Evolutionary conservation across 345 rosid species (phyloP).

Genomic region (Citrus hindsii): DNA sequence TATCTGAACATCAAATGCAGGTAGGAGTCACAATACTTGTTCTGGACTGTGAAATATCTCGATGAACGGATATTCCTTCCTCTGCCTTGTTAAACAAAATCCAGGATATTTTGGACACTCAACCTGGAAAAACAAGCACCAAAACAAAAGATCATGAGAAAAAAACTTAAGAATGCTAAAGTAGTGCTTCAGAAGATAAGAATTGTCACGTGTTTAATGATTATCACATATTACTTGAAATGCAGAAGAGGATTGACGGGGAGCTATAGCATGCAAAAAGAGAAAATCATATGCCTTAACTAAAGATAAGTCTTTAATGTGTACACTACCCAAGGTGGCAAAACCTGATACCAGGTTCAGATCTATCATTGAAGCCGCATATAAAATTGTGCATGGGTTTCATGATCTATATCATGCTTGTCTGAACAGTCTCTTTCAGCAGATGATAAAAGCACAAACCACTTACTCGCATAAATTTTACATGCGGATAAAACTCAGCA

Average conservation of each 20-base stretch:
- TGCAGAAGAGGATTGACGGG: background rate
- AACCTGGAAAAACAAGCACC: slow-evolving; percentile 52
- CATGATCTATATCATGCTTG: background rate
- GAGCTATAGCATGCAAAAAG: background rate
- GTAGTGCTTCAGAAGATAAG: background rate
- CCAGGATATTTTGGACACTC: slow-evolving; percentile 99
- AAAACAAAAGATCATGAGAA: slow-evolving; percentile 15
- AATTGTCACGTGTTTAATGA: background rate
- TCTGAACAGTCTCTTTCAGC: background rate
- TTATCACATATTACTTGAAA: background rate
- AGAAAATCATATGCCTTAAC: background rate
- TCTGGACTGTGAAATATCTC: slow-evolving; percentile 90
- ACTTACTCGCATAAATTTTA: slow-evolving; percentile 80
- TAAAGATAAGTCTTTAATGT: background rate
- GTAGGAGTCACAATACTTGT: slow-evolving; percentile 41
- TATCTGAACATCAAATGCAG: background rate
- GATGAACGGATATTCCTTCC: slow-evolving; percentile 82
- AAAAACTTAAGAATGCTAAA: background rate
- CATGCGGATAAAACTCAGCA: slow-evolving; percentile 78
- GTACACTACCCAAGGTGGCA: background rate
- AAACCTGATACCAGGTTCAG: background rate
- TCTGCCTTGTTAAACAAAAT: slow-evolving; percentile 87
- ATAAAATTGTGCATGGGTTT: background rate
- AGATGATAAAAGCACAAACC: slow-evolving; percentile 10
- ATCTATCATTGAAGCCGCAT: background rate